phyloP scores from a whole-genome alignment of 192 early-diverging fungal species.

The Podila minutissima region DNA sequence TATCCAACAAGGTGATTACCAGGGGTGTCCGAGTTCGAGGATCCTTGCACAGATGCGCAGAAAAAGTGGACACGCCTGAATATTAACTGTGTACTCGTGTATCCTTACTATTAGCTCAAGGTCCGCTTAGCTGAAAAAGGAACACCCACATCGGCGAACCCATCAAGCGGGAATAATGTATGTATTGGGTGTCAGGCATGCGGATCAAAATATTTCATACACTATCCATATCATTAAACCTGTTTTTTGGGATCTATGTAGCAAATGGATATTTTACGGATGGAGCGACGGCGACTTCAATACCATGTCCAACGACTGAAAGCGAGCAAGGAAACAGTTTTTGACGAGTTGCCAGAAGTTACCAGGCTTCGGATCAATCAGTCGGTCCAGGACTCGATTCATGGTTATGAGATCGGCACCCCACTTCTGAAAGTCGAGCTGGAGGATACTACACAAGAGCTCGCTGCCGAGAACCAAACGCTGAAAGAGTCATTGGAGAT shows the following conservation, averaged over 20 bases:
- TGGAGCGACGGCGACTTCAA: slow-evolving; percentile 22
- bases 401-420: slow-evolving; percentile 12
- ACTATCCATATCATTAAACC: background rate
- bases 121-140: slow-evolving; percentile 1
- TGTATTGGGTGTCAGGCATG: background rate
- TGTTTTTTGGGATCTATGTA: background rate
- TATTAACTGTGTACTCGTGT: background rate
- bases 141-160: background rate
- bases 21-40: background rate
- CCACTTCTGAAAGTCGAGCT: slow-evolving; percentile 23
- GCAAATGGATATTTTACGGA: slow-evolving; percentile 29
- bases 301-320: slow-evolving; percentile 8
- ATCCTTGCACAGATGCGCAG: background rate
- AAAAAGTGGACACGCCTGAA: background rate
- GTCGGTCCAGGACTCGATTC: slow-evolving; percentile 19
- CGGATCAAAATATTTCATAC: background rate
- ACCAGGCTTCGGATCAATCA: slow-evolving; percentile 21
- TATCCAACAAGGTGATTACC: background rate
- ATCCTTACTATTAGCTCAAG: slow-evolving; percentile 4
- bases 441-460: slow-evolving; percentile 25
- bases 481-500: slow-evolving; percentile 38
- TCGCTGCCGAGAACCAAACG: slow-evolving; percentile 14
- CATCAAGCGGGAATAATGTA: background rate
- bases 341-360: slow-evolving; percentile 20
- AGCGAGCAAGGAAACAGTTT: slow-evolving; percentile 6